These are phyloP conservation scores for Saprolegnia parasitica DNA, from an alignment of 352 stramenopile genomes.

Conservation along the genomic window DNA sequence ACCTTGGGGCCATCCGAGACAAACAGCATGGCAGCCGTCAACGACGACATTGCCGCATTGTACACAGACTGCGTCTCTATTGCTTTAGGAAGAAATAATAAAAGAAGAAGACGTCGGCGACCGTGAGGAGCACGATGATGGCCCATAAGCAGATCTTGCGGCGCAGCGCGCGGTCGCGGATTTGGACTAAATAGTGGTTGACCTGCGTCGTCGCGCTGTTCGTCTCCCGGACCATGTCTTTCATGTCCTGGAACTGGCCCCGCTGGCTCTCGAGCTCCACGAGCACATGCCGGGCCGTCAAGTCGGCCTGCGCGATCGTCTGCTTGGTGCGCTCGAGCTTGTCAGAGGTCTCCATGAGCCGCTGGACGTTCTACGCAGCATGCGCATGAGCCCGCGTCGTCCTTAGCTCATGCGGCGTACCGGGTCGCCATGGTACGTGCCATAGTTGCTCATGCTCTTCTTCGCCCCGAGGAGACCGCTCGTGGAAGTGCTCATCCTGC, in stretches of 20 bases:
- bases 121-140: constrained; percentile 57
- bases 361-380: constrained; percentile 45
- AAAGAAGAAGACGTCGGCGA: constrained; percentile 71
- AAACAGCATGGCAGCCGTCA: too few species aligned
- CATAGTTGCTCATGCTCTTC: constrained; percentile 23
- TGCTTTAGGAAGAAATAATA: constrained; percentile 75
- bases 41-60: too few species aligned
- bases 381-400: background rate
- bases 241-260: constrained; percentile 74
- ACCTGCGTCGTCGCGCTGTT: constrained; percentile 60
- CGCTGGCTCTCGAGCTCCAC: constrained; percentile 76
- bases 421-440: constrained; percentile 18
- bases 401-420: background rate
- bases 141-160: constrained; percentile 66
- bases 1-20: too few species aligned
- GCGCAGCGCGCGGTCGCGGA: constrained; percentile 62
- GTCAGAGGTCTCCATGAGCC: constrained; percentile 63
- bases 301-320: constrained; percentile 57
- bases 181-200: constrained; percentile 58
- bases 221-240: constrained; percentile 72
- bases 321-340: constrained; percentile 67
- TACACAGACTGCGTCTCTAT: constrained; percentile 1
- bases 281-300: constrained; percentile 63
- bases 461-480: background rate
- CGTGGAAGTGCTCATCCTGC: background rate